Evolutionary conservation across 768 basidiomycete genomes (phyloP), one percentile per base, ranked within the genome.

Genomic region (Cystofilobasidium ferigula): DNA sequence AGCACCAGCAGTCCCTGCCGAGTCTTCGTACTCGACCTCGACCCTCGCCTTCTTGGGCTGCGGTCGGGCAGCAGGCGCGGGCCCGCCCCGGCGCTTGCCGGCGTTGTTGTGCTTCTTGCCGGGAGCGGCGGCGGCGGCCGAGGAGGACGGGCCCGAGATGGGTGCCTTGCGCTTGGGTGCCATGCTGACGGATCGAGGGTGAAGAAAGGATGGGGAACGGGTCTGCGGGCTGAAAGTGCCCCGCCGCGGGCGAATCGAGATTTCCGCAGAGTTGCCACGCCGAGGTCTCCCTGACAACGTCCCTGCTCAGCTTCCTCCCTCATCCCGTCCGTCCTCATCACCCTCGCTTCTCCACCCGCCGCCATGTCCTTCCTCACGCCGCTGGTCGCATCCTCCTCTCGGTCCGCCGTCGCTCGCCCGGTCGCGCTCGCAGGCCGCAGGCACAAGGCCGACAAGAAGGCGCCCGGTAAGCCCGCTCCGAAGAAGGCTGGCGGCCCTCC

Each of bases 141-240:
- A 34, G 7, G 57, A 30, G 1, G 64, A 12, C 1, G 57, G 45
- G 28, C 32, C 32, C 14, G 61, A 57, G 61, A 61, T 35, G 48
- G 66, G 66, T 0, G 66, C 66, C 43, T 68, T 68, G 28, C 66
- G 66, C 22, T 68, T 68, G 32, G 66, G 66, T 3, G 66, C 66
- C 66, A 68, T 68, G 14, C 16, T 40, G n/a, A n/a, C n/a, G n/a
- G n/a, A n/a, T 18, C 16, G 35, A 24, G 26, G 28, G 4, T 30
- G 42, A 54, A 57, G 30, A 9, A n/a, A 32, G 22, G 54, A 48
- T 22, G 16, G 26, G 35, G 42, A 7, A 24, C 7, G 26, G 58
- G 10, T 16, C 6, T 2, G 14, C 28, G 51, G 13, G 32, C 13
- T 3, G n/a, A 24, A 48, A 10, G 47, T 20, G 24, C 22, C 8